A percentile compares a stretch with the other conserved stretches of the same genome.
phyloP scores from a whole-genome alignment of 2,329 filamentous ascomycete species.

The Epichloe gansuensis region DNA sequence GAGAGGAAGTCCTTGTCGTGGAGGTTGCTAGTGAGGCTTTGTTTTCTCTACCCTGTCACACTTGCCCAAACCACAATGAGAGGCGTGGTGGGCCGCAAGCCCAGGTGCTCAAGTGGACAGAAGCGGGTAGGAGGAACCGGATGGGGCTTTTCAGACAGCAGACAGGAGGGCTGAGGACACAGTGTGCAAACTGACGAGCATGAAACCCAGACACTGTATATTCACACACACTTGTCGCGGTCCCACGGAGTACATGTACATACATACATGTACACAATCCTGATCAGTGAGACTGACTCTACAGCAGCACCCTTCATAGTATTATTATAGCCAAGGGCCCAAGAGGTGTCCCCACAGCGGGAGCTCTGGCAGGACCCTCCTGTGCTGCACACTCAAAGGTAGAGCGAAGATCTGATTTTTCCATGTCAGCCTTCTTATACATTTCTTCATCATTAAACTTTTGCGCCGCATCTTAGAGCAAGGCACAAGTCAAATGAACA shows the following conservation, averaged over 20 bases:
- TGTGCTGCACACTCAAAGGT: not conserved
- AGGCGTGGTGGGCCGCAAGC: constrained; percentile 14
- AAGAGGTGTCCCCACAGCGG: too few relatives aligned
- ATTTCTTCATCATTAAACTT: not conserved
- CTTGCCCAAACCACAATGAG: constrained; percentile 17
- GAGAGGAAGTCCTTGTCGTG: constrained; percentile 16
- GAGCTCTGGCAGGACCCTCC: not conserved
- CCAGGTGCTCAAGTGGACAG: constrained; percentile 4
- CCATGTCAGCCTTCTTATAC: too few relatives aligned
- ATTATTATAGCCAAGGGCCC: too few relatives aligned
- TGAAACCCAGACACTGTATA: not conserved
- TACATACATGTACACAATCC: not conserved
- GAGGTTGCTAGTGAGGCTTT: constrained; percentile 28
- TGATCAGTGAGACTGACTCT: too few relatives aligned
- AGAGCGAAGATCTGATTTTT: not conserved
- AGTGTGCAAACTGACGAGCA: not conserved
- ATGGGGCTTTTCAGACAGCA: constrained; percentile 1
- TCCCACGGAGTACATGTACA: too few relatives aligned
- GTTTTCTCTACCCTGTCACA: constrained; percentile 28
- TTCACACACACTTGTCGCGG: not conserved
- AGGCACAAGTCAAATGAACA: not conserved
- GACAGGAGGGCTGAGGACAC: constrained; percentile 1
- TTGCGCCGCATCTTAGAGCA: not conserved
- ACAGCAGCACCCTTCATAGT: too few relatives aligned
- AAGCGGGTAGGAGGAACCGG: not conserved